Base-by-base conservation (phyloP, 495 filamentous ascomycete genomes). In the Zalerion maritima region DNA sequence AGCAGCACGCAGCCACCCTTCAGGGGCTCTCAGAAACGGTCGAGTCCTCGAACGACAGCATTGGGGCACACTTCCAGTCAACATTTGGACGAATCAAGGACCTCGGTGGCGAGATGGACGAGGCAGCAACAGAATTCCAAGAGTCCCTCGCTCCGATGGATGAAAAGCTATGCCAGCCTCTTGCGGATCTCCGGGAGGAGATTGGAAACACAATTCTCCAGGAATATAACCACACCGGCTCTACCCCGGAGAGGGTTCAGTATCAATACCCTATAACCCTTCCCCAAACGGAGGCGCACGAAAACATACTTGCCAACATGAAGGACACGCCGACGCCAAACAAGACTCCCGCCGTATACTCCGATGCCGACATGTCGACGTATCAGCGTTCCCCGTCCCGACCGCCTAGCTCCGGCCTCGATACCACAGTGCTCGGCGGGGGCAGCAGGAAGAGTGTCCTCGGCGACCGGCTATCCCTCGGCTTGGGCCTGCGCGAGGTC, bases 151-250 rank as follows among this genome's bases (percentile, higher is more conserved):
- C 54, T 4, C 63, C 72, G 2, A 59, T 93, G 6, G 50, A 61
- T 3, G 55, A 64, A 0, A 60, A 65, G 2, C 46, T 91, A 5
- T 68, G 75, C 24, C 57, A 73, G 34, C 78, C 83, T 1, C 75
- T 97, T 1, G 45, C 56, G 3, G 55, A 69, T 8, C 75, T 97
- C 11, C 68, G 82, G 2, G 55, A 62, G 6, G 62, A 69, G 12
- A 70, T 92, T 16, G 57, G 64, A 13, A 51, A 41, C 16, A 72
- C 73, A 1, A 48, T 58, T 6, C 51, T 96, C 14, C 65, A 70
- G 31, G 83, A 94, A 46, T 94, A 94, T 43, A 48, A 62, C 5
- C 69, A 78, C 0, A 96, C 89, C 0, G 89, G 87, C 19, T 62
- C 69, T n/a, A 93, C 89, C 0, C 89, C 89, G 0, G 65, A 76